Conservation (phyloP, 768 basidiomycete genomes). For the Hygrophorus russula region DNA sequence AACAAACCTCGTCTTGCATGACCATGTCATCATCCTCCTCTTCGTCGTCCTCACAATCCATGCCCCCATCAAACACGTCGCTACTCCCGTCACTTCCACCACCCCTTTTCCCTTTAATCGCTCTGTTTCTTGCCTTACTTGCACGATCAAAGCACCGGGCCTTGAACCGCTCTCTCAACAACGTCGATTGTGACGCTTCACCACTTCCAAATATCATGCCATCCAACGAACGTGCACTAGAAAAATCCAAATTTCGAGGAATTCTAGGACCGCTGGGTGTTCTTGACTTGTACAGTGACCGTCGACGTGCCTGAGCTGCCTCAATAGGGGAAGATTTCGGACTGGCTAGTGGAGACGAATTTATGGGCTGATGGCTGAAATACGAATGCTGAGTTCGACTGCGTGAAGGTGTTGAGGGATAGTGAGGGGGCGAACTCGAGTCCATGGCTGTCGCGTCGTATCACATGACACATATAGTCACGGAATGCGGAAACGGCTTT, state of each 20-base stretch:
- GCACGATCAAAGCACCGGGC: conserved; percentile 54
- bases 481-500: conserved; percentile 7
- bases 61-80: conserved; percentile 31
- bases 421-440: conserved; percentile 10
- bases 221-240: conserved; percentile 6
- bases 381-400: conserved; percentile 9
- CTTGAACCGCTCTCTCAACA: conserved; percentile 51
- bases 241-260: conserved; percentile 15
- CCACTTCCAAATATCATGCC: conserved; percentile 6
- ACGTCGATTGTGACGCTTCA: conserved; percentile 39
- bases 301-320: conserved; percentile 32
- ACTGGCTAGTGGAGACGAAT: conserved; percentile 18
- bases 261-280: conserved; percentile 16
- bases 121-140: conserved; percentile 39
- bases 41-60: conserved; percentile 34
- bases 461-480: background rate
- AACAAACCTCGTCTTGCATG: conserved; percentile 53
- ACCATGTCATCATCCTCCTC: conserved; percentile 48
- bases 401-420: conserved; percentile 24
- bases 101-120: conserved; percentile 28
- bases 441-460: too few species aligned
- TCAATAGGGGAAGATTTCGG: conserved; percentile 42
- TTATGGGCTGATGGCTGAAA: conserved; percentile 18
- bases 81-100: conserved; percentile 29
- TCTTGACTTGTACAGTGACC: conserved; percentile 43